Conservation (phyloP, 2,329 filamentous ascomycete species). For the Botrytis tulipae region DNA sequence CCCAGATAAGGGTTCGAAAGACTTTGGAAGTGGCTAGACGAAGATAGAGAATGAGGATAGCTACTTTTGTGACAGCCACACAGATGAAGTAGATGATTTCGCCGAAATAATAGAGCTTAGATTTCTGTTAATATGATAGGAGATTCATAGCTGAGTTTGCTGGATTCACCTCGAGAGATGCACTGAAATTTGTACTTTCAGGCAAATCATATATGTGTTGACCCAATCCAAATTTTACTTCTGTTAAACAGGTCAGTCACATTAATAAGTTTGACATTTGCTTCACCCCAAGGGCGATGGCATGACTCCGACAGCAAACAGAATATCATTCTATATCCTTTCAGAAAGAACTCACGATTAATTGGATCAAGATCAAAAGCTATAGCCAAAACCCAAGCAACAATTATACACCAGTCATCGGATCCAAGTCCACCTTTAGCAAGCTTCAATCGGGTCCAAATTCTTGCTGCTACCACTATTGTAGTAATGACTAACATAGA, state of each 20-base stretch:
- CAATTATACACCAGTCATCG: constrained; percentile 16
- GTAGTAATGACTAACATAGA: constrained; percentile 15
- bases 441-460: constrained; percentile 4
- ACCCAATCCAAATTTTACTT: constrained; percentile 16
- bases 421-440: constrained; percentile 16
- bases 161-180: constrained; percentile 14
- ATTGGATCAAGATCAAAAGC: constrained; percentile 16
- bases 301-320: background rate
- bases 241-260: background rate
- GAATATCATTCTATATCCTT: background rate
- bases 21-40: constrained; percentile 6
- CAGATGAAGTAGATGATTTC: constrained; percentile 11
- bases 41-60: constrained; percentile 13
- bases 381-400: constrained; percentile 15
- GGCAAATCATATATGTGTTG: constrained; percentile 15
- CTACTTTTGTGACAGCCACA: constrained; percentile 6
- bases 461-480: constrained; percentile 9
- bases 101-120: constrained; percentile 15
- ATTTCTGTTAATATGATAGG: background rate
- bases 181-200: constrained; percentile 8
- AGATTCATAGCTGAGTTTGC: background rate
- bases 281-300: background rate
- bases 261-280: background rate
- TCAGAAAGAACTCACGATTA: constrained; percentile 5
- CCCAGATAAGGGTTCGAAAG: background rate